Evolutionary conservation across 192 early-diverging fungal genomes (phyloP).

Genomic region (Podila clonocystis): DNA sequence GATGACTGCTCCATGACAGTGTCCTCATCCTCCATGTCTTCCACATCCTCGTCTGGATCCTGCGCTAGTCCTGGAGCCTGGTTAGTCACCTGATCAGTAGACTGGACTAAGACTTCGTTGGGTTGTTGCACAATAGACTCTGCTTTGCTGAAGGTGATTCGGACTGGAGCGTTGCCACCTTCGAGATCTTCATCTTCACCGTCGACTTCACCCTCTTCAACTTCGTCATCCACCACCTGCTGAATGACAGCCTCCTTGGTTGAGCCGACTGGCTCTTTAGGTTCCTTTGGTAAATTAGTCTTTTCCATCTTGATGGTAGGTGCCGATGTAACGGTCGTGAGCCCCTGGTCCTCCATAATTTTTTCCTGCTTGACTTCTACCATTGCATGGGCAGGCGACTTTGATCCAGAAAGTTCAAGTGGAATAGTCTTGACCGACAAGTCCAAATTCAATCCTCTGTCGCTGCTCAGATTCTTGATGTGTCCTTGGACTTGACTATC

Average conservation of each 20-base stretch:
- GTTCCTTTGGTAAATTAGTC: neutral
- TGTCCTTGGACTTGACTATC: too few relatives aligned
- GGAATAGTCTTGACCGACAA: too few relatives aligned
- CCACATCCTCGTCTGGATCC: neutral
- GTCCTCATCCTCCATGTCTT: conserved; percentile 31
- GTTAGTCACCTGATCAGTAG: neutral
- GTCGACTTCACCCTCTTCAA: conserved; percentile 16
- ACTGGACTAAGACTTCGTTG: neutral
- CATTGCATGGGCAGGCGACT: too few relatives aligned
- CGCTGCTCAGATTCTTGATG: too few relatives aligned
- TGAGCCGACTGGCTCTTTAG: neutral
- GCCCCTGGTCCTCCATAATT: too few relatives aligned
- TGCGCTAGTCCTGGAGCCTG: too few relatives aligned
- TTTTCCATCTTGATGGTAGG: too few relatives aligned
- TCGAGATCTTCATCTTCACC: conserved; percentile 29
- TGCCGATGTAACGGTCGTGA: too few relatives aligned
- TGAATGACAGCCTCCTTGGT: neutral
- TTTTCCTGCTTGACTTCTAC: too few relatives aligned
- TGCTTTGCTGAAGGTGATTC: neutral
- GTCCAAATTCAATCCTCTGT: too few relatives aligned
- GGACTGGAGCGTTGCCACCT: conserved; percentile 19
- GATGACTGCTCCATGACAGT: conserved; percentile 46
- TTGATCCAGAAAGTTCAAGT: too few relatives aligned
- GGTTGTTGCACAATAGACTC: neutral
- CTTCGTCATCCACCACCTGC: neutral